These are phyloP conservation scores for Colletotrichum somersetense DNA, from an alignment of 2,329 filamentous ascomycete species.

Conservation along the genomic window DNA sequence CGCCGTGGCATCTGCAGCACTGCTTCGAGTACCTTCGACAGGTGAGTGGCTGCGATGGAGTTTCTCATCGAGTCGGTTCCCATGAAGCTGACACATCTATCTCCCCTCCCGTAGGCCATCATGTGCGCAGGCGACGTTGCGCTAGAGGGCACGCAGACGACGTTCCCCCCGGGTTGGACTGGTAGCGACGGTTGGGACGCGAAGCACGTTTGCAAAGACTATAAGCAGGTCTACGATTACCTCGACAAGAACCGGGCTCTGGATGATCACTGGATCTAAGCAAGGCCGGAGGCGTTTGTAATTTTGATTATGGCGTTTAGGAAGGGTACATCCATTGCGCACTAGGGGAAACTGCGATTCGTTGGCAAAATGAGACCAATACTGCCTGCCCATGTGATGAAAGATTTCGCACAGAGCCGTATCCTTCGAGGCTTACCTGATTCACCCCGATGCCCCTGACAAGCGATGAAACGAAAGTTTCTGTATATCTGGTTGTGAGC, in stretches of 20 bases:
- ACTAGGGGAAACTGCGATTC: not conserved
- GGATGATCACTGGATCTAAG: conserved; percentile 54
- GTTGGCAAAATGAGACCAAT: not conserved
- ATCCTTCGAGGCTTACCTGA: not conserved
- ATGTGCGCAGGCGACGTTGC: conserved; percentile 51
- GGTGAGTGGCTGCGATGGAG: not conserved
- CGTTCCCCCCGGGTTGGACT: conserved; percentile 52
- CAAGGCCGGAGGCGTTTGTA: conserved; percentile 16
- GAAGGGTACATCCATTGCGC: not conserved
- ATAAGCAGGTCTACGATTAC: conserved; percentile 51
- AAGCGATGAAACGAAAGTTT: too few relatives aligned
- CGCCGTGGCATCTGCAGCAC: conserved; percentile 53
- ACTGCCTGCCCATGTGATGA: not conserved
- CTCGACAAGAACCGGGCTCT: conserved; percentile 51
- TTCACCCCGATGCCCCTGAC: too few relatives aligned
- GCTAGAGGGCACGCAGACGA: conserved; percentile 55
- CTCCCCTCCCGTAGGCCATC: conserved; percentile 46
- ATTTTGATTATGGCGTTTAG: not conserved
- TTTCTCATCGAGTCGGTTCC: not conserved
- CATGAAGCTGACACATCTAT: not conserved
- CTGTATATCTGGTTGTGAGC: not conserved
- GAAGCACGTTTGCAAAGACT: conserved; percentile 58
- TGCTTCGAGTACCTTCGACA: conserved; percentile 55
- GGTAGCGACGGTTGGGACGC: conserved; percentile 60
- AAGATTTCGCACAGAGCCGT: not conserved